Percentiles rank a stretch among this genome's conserved stretches.
Evolutionary conservation across 495 filamentous ascomycete species (phyloP).

Genomic region (Aspergillus diversus): DNA sequence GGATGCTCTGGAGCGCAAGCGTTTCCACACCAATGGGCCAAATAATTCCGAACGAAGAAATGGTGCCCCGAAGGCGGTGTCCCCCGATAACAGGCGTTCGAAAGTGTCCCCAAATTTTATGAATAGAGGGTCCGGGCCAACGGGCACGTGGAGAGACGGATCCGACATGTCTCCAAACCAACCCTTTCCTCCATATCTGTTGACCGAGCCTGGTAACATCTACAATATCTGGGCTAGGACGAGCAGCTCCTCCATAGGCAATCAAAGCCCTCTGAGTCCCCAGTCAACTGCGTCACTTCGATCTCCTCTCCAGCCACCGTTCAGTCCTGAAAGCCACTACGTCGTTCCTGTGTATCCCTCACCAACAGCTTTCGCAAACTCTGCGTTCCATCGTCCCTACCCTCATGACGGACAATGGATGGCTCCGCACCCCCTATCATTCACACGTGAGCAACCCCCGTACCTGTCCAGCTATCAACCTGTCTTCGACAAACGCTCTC

Average conservation of each 20-base stretch:
- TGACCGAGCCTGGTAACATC: slow-evolving; percentile 27
- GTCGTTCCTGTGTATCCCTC: slow-evolving; percentile 30
- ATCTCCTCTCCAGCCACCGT: slow-evolving; percentile 33
- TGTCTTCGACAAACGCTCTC: slow-evolving; percentile 26
- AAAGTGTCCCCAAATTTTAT: slow-evolving; percentile 22
- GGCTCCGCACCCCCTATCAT: slow-evolving; percentile 43
- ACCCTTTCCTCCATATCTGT: slow-evolving; percentile 30
- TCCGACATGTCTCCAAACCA: slow-evolving; percentile 30
- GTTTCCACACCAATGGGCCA: slow-evolving; percentile 52
- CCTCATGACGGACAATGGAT: slow-evolving; percentile 53
- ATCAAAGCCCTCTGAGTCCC: slow-evolving; percentile 36
- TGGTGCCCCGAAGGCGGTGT: slow-evolving; percentile 19
- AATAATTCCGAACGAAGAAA: slow-evolving; percentile 30
- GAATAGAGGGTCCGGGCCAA: slow-evolving; percentile 17
- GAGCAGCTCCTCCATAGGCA: slow-evolving; percentile 17
- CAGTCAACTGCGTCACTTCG: slow-evolving; percentile 44
- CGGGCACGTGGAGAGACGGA: slow-evolving; percentile 33
- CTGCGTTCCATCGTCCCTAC: slow-evolving; percentile 38
- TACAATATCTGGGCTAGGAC: slow-evolving; percentile 33
- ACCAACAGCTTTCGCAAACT: slow-evolving; percentile 32
- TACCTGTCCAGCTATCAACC: slow-evolving; percentile 27
- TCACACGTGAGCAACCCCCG: slow-evolving; percentile 32
- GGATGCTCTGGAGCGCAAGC: slow-evolving; percentile 73
- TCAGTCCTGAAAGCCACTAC: slow-evolving; percentile 35
- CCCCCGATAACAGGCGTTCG: slow-evolving; percentile 23